Conservation (phyloP, 2,329 filamentous ascomycete species). For the Paecilomyces sp. region DNA sequence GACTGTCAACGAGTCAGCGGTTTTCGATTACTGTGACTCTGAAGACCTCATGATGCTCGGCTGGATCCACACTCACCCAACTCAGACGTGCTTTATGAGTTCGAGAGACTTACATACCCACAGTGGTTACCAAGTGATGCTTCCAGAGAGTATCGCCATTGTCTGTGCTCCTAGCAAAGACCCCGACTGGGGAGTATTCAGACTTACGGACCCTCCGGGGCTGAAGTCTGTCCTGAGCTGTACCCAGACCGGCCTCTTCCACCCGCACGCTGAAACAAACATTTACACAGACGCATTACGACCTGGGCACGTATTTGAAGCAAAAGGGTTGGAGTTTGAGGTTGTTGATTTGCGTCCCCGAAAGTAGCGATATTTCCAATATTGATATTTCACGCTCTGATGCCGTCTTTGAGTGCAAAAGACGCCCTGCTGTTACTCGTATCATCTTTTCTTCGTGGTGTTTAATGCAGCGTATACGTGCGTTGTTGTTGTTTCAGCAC, state of each 20-base stretch:
- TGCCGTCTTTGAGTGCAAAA: neutral
- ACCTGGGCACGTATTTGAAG: constrained; percentile 66
- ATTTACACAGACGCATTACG: constrained; percentile 70
- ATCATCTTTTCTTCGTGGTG: neutral
- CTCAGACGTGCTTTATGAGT: constrained; percentile 97
- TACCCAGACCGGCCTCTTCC: constrained; percentile 71
- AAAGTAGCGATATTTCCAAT: neutral
- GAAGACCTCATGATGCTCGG: constrained; percentile 81
- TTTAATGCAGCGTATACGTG: neutral
- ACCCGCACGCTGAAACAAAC: constrained; percentile 63
- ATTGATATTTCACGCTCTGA: neutral
- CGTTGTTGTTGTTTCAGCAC: neutral
- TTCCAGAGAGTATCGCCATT: constrained; percentile 92
- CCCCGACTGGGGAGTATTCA: constrained; percentile 78
- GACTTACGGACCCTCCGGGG: constrained; percentile 87
- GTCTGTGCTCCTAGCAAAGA: constrained; percentile 82
- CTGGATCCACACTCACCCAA: constrained; percentile 98
- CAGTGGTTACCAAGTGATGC: constrained; percentile 89
- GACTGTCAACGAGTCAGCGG: constrained; percentile 73
- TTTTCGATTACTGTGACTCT: constrained; percentile 83
- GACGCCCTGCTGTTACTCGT: neutral
- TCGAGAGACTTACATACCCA: constrained; percentile 91
- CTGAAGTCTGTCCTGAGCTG: constrained; percentile 79
- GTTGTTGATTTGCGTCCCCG: constrained; percentile 53
- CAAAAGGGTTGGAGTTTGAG: constrained; percentile 58